Evolutionary conservation across 2,329 filamentous ascomycete species (phyloP), one percentile per base, ranked within the genome.

Genomic region (Pezicula radicicola): DNA sequence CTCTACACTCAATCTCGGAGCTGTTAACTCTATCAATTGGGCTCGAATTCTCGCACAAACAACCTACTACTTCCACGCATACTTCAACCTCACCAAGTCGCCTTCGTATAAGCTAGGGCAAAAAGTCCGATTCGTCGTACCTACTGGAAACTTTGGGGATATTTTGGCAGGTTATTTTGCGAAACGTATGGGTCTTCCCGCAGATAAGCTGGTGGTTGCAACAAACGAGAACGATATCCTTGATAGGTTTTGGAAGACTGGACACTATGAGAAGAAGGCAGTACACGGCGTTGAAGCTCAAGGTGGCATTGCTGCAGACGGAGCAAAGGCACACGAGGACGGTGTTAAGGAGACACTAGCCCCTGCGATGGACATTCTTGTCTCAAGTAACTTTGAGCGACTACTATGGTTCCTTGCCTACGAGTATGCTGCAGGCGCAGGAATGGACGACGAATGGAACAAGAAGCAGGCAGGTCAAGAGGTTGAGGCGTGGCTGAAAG

Each of bases 151-250:
- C 77, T 99, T 99, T 71, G 91, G 94, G 56, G 91, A 97, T 68
- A 91, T 99, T 60, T 78, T 97, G 4, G 89, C 90, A 1, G 93
- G 93, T 47, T 97, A 93, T 75, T 97, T 97, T 66, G 92, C 93
- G 18, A 87, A 87, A 62, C 80, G 85, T 62, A 96, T 96, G 91
- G 92, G 91, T 51, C 80, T 97, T 3, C 92, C 92, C 3, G 78
- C 87, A 3, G 88, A 94, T 57, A 96, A 93, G 74, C 83, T 99
- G 30, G 84, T 96, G 62, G 87, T 97, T 51, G 91, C 93, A 0
- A 97, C 93, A 48, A 97, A 97, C 70, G 92, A 95, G 73, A 99
- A 99, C 73, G 94, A 97, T 65, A 97, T 97, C 55, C 81, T 99
- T 10, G 83, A 97, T 71, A 84, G 94, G 33, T 99, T 99, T 80